Base-by-base conservation (phyloP, 768 basidiomycete genomes). In the Solioccasus polychromus region DNA sequence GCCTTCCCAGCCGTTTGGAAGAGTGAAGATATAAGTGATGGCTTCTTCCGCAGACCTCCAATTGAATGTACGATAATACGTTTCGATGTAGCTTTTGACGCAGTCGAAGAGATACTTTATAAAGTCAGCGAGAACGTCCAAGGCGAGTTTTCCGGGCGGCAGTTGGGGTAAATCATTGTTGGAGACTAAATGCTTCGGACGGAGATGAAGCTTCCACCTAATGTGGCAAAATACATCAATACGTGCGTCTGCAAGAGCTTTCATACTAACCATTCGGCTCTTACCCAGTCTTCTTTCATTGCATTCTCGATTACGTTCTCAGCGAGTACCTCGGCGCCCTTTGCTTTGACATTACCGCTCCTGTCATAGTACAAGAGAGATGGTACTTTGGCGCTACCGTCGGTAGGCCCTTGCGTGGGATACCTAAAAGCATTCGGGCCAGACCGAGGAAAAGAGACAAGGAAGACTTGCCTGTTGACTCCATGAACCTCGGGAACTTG, bases 361-460 rank as follows among this genome's bases (percentile, higher is more conserved):
- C 47, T 26, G 51, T 74, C 73, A 40, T 77, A 77, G 46, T 71
- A 71, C 8, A 76, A 53, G 30, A 75, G 53, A 1, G 72, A 71
- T 0, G 72, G 74, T 3, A 76, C 71, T 46, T 76, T 77, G 5
- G 68, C 68, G 29, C 71, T 67, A 8, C 69, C 68, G 4, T 68
- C 62, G n/a, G 63, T 63, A 6, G 63, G 52, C 31, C 67, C 64
- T 43, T 72, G 71, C 2, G 58, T 63, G 2, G 71, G 73, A 46
- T 67, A 75, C 40, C 74, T 75, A 18, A 5, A 30, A 18, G 30
- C 8, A 28, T 31, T 36, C 28, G 45, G 64, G 43, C 29, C 12
- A 20, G 30, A 9, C 38, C n/a, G 4, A 24, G 2, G n/a, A n/a
- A 23, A 2, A 22, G 31, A 23, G 20, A 11, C 25, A 39, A 7